A percentile compares a stretch with the other conserved stretches of the same genome.
These are phyloP conservation scores for Alternaria hordeiaustralica DNA, from an alignment of 2,329 filamentous ascomycete species.

Conservation along the genomic window DNA sequence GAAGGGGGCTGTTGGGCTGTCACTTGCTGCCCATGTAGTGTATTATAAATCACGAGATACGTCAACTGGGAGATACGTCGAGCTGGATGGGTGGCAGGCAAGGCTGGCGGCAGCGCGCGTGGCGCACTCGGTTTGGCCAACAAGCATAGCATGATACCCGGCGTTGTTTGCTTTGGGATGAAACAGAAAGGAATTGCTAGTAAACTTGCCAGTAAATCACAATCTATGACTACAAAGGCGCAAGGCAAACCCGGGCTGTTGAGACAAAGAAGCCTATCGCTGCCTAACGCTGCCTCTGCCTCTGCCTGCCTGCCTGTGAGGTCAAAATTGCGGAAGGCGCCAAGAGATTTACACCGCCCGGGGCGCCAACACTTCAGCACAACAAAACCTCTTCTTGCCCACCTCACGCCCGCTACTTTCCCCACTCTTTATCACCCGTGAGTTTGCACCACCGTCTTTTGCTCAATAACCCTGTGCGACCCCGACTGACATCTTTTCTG, in stretches of 20 bases:
- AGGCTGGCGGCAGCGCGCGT: slow-evolving; percentile 24
- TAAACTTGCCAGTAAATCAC: background rate
- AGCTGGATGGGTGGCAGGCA: background rate
- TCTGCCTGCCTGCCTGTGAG: slow-evolving; percentile 25
- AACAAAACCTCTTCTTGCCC: slow-evolving; percentile 47
- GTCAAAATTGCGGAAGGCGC: slow-evolving; percentile 23
- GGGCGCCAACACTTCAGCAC: slow-evolving; percentile 37
- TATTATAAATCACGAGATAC: background rate
- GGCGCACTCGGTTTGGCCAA: slow-evolving; percentile 43
- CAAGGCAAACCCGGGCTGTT: background rate
- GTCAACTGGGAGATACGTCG: background rate
- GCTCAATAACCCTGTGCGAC: slow-evolving; percentile 17
- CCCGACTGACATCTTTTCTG: slow-evolving; percentile 21
- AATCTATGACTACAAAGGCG: background rate
- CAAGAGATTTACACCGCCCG: slow-evolving; percentile 35
- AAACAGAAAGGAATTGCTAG: background rate
- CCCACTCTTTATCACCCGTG: slow-evolving; percentile 37
- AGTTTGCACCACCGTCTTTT: slow-evolving; percentile 24
- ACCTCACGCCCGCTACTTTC: slow-evolving; percentile 31
- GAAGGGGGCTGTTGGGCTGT: slow-evolving; percentile 86
- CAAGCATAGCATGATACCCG: slow-evolving; percentile 47
- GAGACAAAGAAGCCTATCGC: slow-evolving; percentile 21
- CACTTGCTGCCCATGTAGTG: slow-evolving; percentile 79
- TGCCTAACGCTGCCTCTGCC: slow-evolving; percentile 26
- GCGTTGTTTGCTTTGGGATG: slow-evolving; percentile 26